Evolutionary conservation across 2,329 filamentous ascomycete genomes (phyloP).

Genomic region (Anthostomella pinea): DNA sequence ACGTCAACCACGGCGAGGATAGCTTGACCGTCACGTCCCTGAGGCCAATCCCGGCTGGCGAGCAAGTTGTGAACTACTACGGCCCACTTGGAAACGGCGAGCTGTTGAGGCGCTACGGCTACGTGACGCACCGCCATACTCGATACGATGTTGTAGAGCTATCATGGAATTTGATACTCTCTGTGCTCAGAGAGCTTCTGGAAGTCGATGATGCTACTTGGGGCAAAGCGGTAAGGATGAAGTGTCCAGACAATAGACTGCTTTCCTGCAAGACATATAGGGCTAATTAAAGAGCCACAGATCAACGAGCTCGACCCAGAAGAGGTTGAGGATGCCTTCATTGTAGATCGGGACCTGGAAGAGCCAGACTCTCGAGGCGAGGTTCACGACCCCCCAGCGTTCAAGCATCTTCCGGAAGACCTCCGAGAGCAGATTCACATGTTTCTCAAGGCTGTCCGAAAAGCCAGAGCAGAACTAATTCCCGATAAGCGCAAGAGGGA

Average conservation of each 20-base stretch:
- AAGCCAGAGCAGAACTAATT: constrained; percentile 39
- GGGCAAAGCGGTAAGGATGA: constrained; percentile 40
- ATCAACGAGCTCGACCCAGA: constrained; percentile 55
- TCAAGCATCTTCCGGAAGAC: constrained; percentile 47
- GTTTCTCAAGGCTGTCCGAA: constrained; percentile 49
- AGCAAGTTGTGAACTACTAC: constrained; percentile 87
- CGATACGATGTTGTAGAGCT: constrained; percentile 83
- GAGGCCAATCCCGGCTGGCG: constrained; percentile 63
- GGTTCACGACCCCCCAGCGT: constrained; percentile 35
- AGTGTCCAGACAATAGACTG: background rate
- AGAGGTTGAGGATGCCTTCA: constrained; percentile 71
- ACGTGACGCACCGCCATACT: constrained; percentile 74
- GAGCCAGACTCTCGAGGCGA: constrained; percentile 51
- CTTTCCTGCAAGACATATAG: background rate
- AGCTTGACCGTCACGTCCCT: constrained; percentile 69
- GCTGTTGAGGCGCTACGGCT: constrained; percentile 80
- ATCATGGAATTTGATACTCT: constrained; percentile 56
- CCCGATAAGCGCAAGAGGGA: constrained; percentile 50
- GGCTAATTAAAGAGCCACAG: constrained; percentile 30
- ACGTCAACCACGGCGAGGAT: constrained; percentile 53
- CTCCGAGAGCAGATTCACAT: constrained; percentile 50
- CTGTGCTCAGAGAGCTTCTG: constrained; percentile 40
- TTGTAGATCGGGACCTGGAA: constrained; percentile 56
- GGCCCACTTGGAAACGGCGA: constrained; percentile 81
- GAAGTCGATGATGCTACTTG: constrained; percentile 36